Percentiles rank a stretch among this genome's conserved stretches.
Evolutionary conservation across 139 green algal species (phyloP).

Genomic region (Edaphochlamys debaryana): DNA sequence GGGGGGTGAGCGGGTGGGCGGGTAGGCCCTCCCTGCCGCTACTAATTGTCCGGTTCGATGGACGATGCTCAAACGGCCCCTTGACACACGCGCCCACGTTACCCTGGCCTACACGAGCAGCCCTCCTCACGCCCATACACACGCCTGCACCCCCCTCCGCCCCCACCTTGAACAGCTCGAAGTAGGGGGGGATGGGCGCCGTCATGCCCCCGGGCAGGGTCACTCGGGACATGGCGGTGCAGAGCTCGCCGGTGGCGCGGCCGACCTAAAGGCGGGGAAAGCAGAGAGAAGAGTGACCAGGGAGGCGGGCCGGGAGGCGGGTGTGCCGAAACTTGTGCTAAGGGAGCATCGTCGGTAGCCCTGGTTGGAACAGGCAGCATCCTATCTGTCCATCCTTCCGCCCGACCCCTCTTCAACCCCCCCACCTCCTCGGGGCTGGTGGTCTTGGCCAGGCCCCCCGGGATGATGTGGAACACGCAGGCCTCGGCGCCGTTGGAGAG

Average conservation of each 20-base stretch:
- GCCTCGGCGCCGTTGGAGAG: conserved; percentile 55
- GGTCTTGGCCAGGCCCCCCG: conserved; percentile 63
- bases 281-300: background rate
- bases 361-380: background rate
- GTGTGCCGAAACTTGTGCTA: background rate
- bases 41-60: too few relatives aligned
- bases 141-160: too few relatives aligned
- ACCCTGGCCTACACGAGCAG: too few relatives aligned
- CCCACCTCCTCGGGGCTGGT: conserved; percentile 62
- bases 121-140: too few relatives aligned
- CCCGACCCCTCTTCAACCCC: background rate
- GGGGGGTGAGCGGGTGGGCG: too few relatives aligned
- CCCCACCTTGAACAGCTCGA: conserved; percentile 56
- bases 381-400: background rate
- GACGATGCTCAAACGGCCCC: too few relatives aligned
- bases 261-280: conserved; percentile 34
- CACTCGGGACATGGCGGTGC: conserved; percentile 52
- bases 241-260: conserved; percentile 66
- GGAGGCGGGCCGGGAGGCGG: background rate
- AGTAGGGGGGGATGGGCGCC: conserved; percentile 64
- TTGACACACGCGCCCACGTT: too few relatives aligned
- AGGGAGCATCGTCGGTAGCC: background rate
- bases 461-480: conserved; percentile 64
- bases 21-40: too few relatives aligned
- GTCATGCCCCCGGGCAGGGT: conserved; percentile 15